These are phyloP conservation scores for Yamadazyma phyllophila DNA, from an alignment of 805 yeast species.

Conservation along the genomic window DNA sequence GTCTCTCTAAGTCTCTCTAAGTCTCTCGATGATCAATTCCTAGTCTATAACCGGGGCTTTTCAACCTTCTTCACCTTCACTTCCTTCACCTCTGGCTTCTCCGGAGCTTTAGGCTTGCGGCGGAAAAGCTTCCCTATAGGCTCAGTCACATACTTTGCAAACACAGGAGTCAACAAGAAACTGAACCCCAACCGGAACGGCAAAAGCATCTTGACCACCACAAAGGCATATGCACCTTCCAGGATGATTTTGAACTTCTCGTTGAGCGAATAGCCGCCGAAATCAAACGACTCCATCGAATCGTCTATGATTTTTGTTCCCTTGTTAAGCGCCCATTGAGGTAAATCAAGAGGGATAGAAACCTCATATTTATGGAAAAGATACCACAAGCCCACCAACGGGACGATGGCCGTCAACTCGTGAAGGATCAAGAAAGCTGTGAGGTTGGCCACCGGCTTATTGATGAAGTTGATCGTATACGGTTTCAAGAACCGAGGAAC, in stretches of 20 bases:
- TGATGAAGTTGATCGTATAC: constrained; percentile 47
- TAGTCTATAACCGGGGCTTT: constrained; percentile 27
- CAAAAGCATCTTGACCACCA: constrained; percentile 57
- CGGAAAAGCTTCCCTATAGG: constrained; percentile 39
- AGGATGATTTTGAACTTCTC: constrained; percentile 55
- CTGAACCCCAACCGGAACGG: constrained; percentile 55
- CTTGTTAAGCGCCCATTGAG: constrained; percentile 57
- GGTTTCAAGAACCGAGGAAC: constrained; percentile 52
- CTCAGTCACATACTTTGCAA: constrained; percentile 49
- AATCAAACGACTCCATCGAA: constrained; percentile 40
- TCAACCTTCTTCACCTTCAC: constrained; percentile 23
- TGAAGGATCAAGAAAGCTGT: constrained; percentile 67
- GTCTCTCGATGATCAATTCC: too few species aligned
- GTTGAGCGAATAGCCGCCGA: constrained; percentile 35
- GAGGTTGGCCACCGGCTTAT: constrained; percentile 60
- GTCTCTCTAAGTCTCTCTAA: too few species aligned
- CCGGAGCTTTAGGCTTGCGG: background rate
- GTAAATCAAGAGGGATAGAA: constrained; percentile 52
- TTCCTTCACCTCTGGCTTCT: background rate
- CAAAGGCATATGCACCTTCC: constrained; percentile 77
- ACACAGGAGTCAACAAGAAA: constrained; percentile 54
- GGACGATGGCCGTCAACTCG: constrained; percentile 72
- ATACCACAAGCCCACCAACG: constrained; percentile 69
- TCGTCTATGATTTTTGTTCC: constrained; percentile 59
- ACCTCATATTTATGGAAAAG: constrained; percentile 53